Base-by-base conservation (phyloP, 2,329 filamentous ascomycete species). In the Acarospora socialis region DNA sequence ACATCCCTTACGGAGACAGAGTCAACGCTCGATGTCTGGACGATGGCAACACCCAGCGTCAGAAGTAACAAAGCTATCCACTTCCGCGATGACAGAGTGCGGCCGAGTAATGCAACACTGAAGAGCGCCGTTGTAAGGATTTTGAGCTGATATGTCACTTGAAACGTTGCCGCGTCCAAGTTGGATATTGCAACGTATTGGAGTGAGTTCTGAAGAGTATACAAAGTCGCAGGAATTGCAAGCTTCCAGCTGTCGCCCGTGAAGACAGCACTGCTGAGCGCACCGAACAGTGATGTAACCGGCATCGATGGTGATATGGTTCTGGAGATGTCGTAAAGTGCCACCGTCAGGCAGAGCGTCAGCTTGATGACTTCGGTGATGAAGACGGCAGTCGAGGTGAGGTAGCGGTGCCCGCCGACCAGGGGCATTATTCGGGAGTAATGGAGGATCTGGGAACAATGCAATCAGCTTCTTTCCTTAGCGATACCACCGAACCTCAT, bases 341-440 rank as follows among this genome's bases (percentile, higher is more conserved):
- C 80, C 53, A 94, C 77, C 4, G 81, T 83, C 24, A 94, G 63
- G 45, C 81, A 92, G 34, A 95, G 73, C 21, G 76, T 71, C 20
- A 95, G 69, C 57, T 95, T 95, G 46, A 94, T 70, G 28, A 93
- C 69, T 58, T 98, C 90, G 55, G 86, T 90, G 41, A 95, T 66
- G 52, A 95, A 82, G 33, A 98, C 82, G 25, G 87, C 86, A 7
- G 90, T 95, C 24, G 86, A 94, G 22, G 87, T 77, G 46, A 90
- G 82, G 57, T 94, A 95, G 52, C 86, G 77, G 50, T 86, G 81
- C 43, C 83, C 81, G 51, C 77, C 75, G 7, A 70, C 65, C 7
- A 76, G 68, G n/a, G 84, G 80, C 86, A 94, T 94, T 38, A 92
- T 75, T 43, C 86, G 74, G 18, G 86, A 93, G 56, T 95, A 93